phyloP scores from a whole-genome alignment of 2,329 filamentous ascomycete genomes.

The Grosmannia clavigera region DNA sequence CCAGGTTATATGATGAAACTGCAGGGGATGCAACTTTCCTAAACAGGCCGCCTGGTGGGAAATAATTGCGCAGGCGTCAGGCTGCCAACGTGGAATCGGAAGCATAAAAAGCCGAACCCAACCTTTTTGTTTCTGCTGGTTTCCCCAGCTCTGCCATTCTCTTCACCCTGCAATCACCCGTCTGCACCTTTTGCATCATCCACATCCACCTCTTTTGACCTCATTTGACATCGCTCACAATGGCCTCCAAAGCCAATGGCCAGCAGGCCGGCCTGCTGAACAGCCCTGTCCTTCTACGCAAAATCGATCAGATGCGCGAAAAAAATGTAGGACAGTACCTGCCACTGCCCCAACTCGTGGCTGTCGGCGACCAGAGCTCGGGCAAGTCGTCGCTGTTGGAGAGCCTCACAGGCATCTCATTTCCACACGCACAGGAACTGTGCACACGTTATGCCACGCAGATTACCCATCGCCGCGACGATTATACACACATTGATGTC shows the following conservation, averaged over 20 bases:
- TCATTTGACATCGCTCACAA: background rate
- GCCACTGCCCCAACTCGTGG: background rate
- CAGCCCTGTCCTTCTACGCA: background rate
- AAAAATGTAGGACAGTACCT: background rate
- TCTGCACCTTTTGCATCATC: too few species aligned
- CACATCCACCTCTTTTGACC: too few species aligned
- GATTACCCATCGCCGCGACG: background rate
- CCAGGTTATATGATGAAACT: too few species aligned
- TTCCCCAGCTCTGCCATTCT: too few species aligned
- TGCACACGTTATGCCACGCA: background rate
- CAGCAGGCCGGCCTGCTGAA: background rate
- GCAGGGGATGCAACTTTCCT: too few species aligned
- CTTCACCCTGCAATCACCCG: too few species aligned
- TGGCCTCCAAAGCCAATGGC: background rate
- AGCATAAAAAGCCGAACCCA: too few species aligned
- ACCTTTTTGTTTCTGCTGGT: too few species aligned
- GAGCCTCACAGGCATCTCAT: background rate
- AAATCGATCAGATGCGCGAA: background rate
- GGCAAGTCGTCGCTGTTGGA: background rate
- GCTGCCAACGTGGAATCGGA: too few species aligned
- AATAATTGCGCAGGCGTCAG: too few species aligned
- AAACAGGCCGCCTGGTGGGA: too few species aligned
- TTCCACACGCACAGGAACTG: background rate
- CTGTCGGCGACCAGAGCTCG: background rate
- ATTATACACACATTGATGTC: background rate